Base-by-base conservation (phyloP, 2,329 filamentous ascomycete species). In the Exophiala phaeomuriformis region DNA sequence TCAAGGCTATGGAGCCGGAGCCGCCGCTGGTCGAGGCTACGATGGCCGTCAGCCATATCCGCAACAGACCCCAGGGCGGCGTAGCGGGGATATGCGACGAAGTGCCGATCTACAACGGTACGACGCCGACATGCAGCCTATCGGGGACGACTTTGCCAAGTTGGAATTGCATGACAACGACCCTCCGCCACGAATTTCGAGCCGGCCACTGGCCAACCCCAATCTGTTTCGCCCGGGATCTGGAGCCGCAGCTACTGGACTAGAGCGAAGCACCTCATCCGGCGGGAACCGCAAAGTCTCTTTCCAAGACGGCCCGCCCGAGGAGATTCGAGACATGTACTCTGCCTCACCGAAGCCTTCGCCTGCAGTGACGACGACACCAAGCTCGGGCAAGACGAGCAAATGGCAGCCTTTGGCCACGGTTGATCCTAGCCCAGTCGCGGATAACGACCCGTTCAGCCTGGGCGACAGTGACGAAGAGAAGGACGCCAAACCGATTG, bases 401-500 rank as follows among this genome's bases (percentile, higher is more conserved):
- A 98, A 98, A 74, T 98, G 93, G 93, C 91, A 98, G 70, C 91
- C 93, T 6, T 75, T 98, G 63, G 89, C 90, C 8, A 79, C 85
- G 0, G 83, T 96, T 9, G 88, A 94, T 60, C 89, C 90, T 1
- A 85, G 81, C 59, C 90, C 91, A 9, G 86, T 95, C 57, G 78
- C 80, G 12, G 90, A 97, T 63, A 91, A 95, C 64, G 93, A 98
- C 66, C 93, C 93, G 0, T 98, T 98, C 72, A 96, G 90, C 65
- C 78, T 98, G 9, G 93, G 93, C 3, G 91, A 97, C 64, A 95
- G 89, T 65, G 91, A 97, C 62, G 90, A 95, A 62, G 93, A 98
- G 70, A 86, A 86, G 63, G 88, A 90, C 49, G 71, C 75, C 10
- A 93, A 90, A 72, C 77, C 79, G 45, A 84, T 83, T 67, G 81